Percentiles rank a stretch among this genome's conserved stretches.
Conservation (phyloP, 208 protist genomes). For the Trypanosomatidae sp. region DNA sequence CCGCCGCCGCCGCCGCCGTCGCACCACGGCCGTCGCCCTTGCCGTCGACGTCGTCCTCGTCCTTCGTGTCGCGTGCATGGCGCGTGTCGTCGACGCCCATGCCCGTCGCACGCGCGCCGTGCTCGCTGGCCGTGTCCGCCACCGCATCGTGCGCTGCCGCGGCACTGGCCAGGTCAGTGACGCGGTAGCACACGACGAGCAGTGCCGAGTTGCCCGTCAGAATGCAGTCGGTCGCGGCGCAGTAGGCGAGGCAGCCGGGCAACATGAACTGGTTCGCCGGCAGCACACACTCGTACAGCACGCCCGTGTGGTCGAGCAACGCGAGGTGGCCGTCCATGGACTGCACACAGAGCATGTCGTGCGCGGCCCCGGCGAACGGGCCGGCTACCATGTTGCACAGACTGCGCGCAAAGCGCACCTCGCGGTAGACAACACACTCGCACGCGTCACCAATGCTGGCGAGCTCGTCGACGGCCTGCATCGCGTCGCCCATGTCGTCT, state of each 20-base stretch:
- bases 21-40: neutral
- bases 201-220: conserved; percentile 72
- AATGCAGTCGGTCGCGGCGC: conserved; percentile 24
- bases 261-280: conserved; percentile 64
- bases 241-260: conserved; percentile 64
- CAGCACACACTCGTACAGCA: conserved; percentile 58
- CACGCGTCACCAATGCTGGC: conserved; percentile 11
- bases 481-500: neutral
- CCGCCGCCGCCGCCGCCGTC: neutral
- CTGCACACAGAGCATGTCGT: conserved; percentile 85
- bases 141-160: conserved; percentile 3
- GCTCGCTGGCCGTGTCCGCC: neutral
- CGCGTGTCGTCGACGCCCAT: neutral
- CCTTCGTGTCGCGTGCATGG: too few species aligned
- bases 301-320: conserved; percentile 74
- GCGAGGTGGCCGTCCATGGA: conserved; percentile 84
- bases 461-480: neutral
- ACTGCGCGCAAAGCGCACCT: conserved; percentile 32
- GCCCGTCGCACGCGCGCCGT: neutral
- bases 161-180: conserved; percentile 37
- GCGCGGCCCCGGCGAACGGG: conserved; percentile 45
- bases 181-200: conserved; percentile 73
- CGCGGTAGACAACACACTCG: conserved; percentile 29
- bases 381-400: conserved; percentile 79
- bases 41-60: neutral